phyloP scores from a whole-genome alignment of 768 basidiomycete species.

The Ramaria sp. region DNA sequence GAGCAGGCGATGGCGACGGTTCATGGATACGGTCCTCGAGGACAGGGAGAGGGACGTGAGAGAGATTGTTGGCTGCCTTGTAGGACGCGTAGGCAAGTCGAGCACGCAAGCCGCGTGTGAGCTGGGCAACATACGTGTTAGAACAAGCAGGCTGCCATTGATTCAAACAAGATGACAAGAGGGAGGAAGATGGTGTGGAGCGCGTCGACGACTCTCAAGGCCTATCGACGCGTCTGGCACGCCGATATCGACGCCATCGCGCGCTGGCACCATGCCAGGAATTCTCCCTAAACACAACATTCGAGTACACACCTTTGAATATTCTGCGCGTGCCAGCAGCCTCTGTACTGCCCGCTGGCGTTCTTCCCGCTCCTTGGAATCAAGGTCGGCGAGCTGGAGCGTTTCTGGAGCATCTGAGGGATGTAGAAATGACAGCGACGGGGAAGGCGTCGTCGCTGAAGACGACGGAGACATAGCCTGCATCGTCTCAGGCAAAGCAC shows the following conservation, averaged over 20 bases:
- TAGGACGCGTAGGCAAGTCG: conserved; percentile 77
- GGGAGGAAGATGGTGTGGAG: not conserved
- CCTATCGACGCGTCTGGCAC: not conserved
- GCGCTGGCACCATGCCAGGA: not conserved
- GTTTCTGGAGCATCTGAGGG: conserved; percentile 23
- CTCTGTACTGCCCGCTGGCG: conserved; percentile 62
- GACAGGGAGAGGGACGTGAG: conserved; percentile 55
- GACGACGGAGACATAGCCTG: conserved; percentile 46
- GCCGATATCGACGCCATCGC: conserved; percentile 12
- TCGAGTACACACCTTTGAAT: conserved; percentile 58
- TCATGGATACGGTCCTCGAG: conserved; percentile 36
- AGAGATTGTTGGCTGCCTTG: conserved; percentile 68
- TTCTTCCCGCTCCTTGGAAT: conserved; percentile 41
- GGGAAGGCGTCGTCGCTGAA: conserved; percentile 75
- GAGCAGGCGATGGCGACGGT: conserved; percentile 1
- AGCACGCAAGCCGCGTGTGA: conserved; percentile 70
- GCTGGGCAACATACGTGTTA: conserved; percentile 33
- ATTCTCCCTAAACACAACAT: conserved; percentile 5
- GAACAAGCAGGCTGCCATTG: conserved; percentile 12
- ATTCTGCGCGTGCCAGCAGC: conserved; percentile 68
- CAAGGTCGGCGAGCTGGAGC: conserved; percentile 33
- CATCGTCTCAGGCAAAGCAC: conserved; percentile 11
- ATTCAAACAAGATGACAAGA: conserved; percentile 9
- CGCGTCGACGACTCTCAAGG: conserved; percentile 8
- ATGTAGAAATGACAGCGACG: conserved; percentile 53